phyloP scores from a whole-genome alignment of 768 basidiomycete genomes.

The Dioszegia hungarica region DNA sequence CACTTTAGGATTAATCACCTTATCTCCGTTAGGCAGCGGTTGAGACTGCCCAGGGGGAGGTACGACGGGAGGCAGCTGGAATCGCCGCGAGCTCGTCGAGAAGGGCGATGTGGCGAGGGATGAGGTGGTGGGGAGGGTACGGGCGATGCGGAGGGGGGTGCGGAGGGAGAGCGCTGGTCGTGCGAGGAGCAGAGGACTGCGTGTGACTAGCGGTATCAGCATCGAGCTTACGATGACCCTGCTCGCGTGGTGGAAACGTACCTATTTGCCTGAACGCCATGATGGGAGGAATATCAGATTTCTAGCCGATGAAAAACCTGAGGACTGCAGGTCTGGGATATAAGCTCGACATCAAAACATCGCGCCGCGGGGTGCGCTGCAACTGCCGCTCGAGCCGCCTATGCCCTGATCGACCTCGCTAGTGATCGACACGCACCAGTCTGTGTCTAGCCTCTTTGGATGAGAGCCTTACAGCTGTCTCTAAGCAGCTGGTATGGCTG shows the following conservation, averaged over 20 bases:
- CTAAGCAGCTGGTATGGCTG: no score
- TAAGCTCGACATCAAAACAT: no score
- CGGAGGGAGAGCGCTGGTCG: constrained; percentile 2
- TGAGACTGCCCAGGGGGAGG: constrained; percentile 9
- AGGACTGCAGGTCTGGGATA: no score
- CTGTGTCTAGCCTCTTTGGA: no score
- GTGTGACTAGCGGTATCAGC: neutral
- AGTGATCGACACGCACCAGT: no score
- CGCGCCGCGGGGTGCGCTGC: no score
- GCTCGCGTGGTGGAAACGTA: constrained; percentile 9
- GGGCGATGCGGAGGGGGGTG: constrained; percentile 10
- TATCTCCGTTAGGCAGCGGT: constrained; percentile 15
- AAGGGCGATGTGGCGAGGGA: constrained; percentile 11
- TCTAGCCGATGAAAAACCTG: no score
- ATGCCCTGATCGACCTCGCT: no score
- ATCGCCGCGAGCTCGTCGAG: constrained; percentile 13
- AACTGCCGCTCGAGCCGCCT: no score
- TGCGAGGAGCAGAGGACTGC: constrained; percentile 3
- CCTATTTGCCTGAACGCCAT: constrained; percentile 42
- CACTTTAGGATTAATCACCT: constrained; percentile 27
- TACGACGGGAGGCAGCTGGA: constrained; percentile 11
- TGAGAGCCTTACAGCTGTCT: no score
- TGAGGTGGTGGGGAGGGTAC: constrained; percentile 4
- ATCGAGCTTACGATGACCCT: neutral
- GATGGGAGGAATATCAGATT: constrained; percentile 7